These are phyloP conservation scores for Globisporangium uncinulatum DNA, from an alignment of 352 stramenopile genomes.

Conservation along the genomic window DNA sequence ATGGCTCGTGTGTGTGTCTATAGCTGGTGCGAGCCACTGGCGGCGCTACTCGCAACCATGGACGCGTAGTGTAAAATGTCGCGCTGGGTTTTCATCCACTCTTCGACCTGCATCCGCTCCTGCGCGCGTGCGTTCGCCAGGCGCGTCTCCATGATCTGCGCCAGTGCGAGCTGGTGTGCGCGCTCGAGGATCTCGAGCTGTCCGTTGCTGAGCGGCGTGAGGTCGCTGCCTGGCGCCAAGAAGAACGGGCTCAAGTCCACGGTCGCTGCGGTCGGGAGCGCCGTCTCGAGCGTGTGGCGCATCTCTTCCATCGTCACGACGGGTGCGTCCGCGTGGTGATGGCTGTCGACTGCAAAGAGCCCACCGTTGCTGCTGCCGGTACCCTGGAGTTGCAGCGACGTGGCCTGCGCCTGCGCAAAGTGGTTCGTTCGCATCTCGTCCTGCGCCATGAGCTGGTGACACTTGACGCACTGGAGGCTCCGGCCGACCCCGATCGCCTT, in stretches of 20 bases:
- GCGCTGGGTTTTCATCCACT: slow-evolving; percentile 71
- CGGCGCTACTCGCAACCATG: slow-evolving; percentile 4
- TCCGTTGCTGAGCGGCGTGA: slow-evolving; percentile 54
- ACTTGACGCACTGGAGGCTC: slow-evolving; percentile 49
- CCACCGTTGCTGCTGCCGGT: slow-evolving; percentile 1
- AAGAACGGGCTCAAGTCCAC: slow-evolving; percentile 42
- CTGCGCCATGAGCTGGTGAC: slow-evolving; percentile 31
- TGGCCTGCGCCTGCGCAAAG: slow-evolving; percentile 59
- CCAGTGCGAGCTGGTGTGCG: slow-evolving; percentile 48
- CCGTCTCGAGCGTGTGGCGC: slow-evolving; percentile 31
- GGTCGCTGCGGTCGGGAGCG: slow-evolving; percentile 27
- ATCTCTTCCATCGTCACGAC: slow-evolving; percentile 38
- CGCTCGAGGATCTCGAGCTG: slow-evolving; percentile 73
- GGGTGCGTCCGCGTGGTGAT: neutral
- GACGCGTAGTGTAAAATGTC: slow-evolving; percentile 42
- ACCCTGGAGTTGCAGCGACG: slow-evolving; percentile 19
- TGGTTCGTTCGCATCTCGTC: slow-evolving; percentile 50
- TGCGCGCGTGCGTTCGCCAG: slow-evolving; percentile 47
- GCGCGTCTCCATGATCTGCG: slow-evolving; percentile 54
- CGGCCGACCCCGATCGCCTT: slow-evolving; percentile 16
- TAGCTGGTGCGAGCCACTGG: no score
- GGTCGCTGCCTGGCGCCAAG: slow-evolving; percentile 41
- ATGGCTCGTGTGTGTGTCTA: neutral
- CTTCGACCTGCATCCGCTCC: slow-evolving; percentile 61
- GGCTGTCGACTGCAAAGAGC: neutral